These are phyloP conservation scores for Gossypium schwendimanii DNA, from an alignment of 441 rosid species.

Conservation along the genomic window DNA sequence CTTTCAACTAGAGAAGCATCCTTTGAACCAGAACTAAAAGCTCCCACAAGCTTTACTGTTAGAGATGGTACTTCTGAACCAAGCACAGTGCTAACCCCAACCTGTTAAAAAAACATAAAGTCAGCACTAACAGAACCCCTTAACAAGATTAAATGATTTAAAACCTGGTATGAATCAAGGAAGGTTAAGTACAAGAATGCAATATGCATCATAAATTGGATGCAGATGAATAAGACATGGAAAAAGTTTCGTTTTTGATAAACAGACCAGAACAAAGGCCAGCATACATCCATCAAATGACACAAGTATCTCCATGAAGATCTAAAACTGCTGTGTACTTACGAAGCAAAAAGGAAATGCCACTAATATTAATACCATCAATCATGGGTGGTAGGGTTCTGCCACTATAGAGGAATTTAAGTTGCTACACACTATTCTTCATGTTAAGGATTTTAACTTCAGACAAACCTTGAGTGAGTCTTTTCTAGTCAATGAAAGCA, in stretches of 20 bases:
- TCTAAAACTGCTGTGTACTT: not conserved
- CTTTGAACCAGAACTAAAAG: slow-evolving; percentile 42
- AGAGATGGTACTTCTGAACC: slow-evolving; percentile 78
- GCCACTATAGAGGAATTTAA: not conserved
- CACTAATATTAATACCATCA: not conserved
- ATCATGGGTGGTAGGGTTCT: not conserved
- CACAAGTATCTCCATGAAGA: not conserved
- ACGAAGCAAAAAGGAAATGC: not conserved
- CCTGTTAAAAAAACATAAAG: slow-evolving; percentile 34
- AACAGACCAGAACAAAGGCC: not conserved
- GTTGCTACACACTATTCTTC: not conserved
- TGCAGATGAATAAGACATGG: not conserved
- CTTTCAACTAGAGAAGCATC: slow-evolving; percentile 49
- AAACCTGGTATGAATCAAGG: not conserved
- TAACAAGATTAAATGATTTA: slow-evolving; percentile 4
- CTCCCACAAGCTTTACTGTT: slow-evolving; percentile 57
- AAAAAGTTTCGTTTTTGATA: not conserved
- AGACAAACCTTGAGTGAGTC: slow-evolving; percentile 61
- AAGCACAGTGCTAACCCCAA: slow-evolving; percentile 71
- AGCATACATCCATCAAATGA: not conserved
- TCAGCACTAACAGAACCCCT: not conserved
- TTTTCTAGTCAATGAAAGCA: slow-evolving; percentile 73
- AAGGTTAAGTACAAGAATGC: not conserved
- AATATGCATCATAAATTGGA: not conserved
- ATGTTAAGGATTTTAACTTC: not conserved